Evolutionary conservation across 176 grass and related monocot species (phyloP).

Genomic region (Zea mays): DNA sequence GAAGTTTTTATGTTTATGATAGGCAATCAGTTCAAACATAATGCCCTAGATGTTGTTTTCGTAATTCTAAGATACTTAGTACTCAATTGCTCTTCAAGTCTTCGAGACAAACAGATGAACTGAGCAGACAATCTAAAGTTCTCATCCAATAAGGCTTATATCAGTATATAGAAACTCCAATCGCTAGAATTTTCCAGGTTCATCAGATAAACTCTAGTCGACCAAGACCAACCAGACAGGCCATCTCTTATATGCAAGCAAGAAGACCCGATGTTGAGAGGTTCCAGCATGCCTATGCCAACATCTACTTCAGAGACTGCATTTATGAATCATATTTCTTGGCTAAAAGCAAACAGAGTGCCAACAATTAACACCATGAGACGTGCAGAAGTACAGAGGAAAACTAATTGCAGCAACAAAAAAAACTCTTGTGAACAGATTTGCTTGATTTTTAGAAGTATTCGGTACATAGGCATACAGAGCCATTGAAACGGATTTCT

Average conservation of each 20-base stretch:
- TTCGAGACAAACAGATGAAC: neutral
- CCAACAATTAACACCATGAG: constrained; percentile 11
- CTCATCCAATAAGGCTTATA: constrained; percentile 1
- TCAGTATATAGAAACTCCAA: neutral
- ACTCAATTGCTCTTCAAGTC: neutral
- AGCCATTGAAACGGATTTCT: neutral
- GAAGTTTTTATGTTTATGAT: neutral
- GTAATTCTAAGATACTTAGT: neutral
- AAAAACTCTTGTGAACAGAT: neutral
- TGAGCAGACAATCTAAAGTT: neutral
- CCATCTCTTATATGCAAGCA: neutral
- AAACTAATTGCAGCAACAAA: neutral
- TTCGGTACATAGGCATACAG: neutral
- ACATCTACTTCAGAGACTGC: neutral
- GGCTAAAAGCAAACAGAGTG: neutral
- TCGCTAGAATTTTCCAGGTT: neutral
- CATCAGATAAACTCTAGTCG: neutral
- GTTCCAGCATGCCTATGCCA: neutral
- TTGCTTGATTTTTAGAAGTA: neutral
- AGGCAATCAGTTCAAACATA: neutral
- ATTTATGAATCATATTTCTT: constrained; percentile 24
- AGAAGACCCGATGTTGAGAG: neutral
- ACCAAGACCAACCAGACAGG: neutral
- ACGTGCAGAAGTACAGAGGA: neutral
- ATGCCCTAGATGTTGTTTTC: neutral